These are phyloP conservation scores for Phytophthora colocasiae DNA, from an alignment of 352 stramenopile species.

Conservation along the genomic window DNA sequence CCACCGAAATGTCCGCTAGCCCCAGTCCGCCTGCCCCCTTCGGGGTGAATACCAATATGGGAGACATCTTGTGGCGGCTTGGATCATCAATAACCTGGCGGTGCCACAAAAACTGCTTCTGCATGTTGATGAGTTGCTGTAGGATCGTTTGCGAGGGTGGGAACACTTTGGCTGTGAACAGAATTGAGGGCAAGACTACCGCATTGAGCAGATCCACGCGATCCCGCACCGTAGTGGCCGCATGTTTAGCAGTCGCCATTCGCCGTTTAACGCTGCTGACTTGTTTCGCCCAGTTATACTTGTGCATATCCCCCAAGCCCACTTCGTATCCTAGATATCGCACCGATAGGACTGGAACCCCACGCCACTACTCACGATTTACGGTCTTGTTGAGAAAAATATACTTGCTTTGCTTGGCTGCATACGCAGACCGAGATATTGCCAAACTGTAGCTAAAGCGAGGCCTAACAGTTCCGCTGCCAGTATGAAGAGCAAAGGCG, in stretches of 20 bases:
- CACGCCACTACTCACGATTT: not conserved
- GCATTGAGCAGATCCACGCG: not conserved
- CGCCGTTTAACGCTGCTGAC: not conserved
- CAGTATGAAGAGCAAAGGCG: not conserved
- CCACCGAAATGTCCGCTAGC: not conserved
- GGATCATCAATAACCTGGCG: not conserved
- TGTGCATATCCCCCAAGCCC: not conserved
- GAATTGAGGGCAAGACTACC: not conserved
- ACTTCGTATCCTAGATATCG: not conserved
- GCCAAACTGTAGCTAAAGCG: not conserved
- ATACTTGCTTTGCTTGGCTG: not conserved
- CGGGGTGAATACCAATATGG: not conserved
- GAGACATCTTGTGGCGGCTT: not conserved
- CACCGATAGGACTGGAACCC: not conserved
- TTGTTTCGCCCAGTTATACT: not conserved
- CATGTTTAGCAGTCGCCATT: not conserved
- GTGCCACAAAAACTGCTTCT: not conserved
- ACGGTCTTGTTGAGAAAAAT: not conserved
- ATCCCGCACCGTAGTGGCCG: not conserved
- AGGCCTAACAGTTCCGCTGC: not conserved
- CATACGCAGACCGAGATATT: not conserved
- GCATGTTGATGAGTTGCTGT: not conserved
- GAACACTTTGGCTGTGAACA: not conserved
- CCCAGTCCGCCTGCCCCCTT: not conserved
- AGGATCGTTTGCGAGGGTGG: not conserved